phyloP scores from a whole-genome alignment of 2,329 filamentous ascomycete species.

The Diaporthe aspalathi region DNA sequence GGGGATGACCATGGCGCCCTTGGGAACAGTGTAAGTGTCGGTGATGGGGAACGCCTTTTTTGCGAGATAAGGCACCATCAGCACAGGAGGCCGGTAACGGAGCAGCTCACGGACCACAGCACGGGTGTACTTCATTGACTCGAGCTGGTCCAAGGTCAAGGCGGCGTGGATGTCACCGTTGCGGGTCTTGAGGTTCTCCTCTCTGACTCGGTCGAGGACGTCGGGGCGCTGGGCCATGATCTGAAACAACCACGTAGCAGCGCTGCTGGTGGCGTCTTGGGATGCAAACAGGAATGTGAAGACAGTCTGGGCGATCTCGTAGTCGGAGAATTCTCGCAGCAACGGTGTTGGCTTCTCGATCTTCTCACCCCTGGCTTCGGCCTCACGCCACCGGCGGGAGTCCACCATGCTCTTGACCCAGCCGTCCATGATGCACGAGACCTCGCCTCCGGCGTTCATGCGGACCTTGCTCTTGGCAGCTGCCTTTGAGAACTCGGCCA shows the following conservation, averaged over 20 bases:
- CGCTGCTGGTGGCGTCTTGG: slow-evolving; percentile 95
- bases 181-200: slow-evolving; percentile 85
- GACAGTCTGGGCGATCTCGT: slow-evolving; percentile 91
- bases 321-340: slow-evolving; percentile 88
- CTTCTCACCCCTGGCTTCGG: slow-evolving; percentile 76
- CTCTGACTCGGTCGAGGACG: slow-evolving; percentile 86
- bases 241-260: slow-evolving; percentile 95
- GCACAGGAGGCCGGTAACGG: slow-evolving; percentile 93
- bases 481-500: slow-evolving; percentile 89
- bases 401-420: slow-evolving; percentile 93
- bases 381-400: slow-evolving; percentile 83
- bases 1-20: slow-evolving; percentile 95
- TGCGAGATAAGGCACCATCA: slow-evolving; percentile 95
- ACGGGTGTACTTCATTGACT: slow-evolving; percentile 89
- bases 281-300: slow-evolving; percentile 98
- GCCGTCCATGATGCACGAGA: slow-evolving; percentile 93
- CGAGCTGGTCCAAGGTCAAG: slow-evolving; percentile 86
- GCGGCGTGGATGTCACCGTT: slow-evolving; percentile 78
- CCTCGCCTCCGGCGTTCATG: slow-evolving; percentile 87
- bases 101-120: slow-evolving; percentile 92
- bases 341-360: slow-evolving; percentile 85
- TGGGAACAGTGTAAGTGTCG: slow-evolving; percentile 88
- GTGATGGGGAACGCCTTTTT: slow-evolving; percentile 97
- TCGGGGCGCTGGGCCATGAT: slow-evolving; percentile 94
- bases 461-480: slow-evolving; percentile 92